Evolutionary conservation across 2,329 filamentous ascomycete genomes (phyloP), one percentile per base, ranked within the genome.

Genomic region (Rhynchosporium agropyri): DNA sequence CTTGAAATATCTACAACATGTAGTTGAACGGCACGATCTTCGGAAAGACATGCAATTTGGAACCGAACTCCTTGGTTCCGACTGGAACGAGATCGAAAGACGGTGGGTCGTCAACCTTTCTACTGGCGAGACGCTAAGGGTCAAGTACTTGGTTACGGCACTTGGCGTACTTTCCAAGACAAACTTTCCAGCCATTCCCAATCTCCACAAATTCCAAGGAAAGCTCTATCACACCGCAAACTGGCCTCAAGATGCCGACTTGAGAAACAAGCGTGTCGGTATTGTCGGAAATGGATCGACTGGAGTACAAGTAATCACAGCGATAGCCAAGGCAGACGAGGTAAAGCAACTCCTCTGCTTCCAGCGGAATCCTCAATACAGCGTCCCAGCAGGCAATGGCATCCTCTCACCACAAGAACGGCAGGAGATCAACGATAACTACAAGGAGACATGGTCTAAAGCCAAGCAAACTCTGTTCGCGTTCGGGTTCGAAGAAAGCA

Each of bases 291-390:
- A 67, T 5, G 71, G 70, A 9, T 64, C 70, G 5, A 67, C 67
- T 12, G 71, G 69, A 12, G 64, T 72, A 3, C 69, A 71, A 60
- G 60, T 55, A 13, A 68, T 69, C 12, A 68, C 70, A 48, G 68
- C 68, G 51, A 53, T 70, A 74, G 43, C 74, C 69, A 13, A 76
- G 73, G 8, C 77, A 76, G 2, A 76, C 49, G 66, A 73, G 3
- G 75, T 79, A 77, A 60, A 70, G 73, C 13, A 74, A 20, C 61
- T 77, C 38, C 75, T 72, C 3, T 80, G 86, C 2, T 85, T 85
- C 68, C 80, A 87, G 63, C 77, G 85, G n/a, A 87, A 81, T 2
- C 83, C 85, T 0, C 86, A 84, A 61, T 78, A 83, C 12, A 82
- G 80, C 8, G 69, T 87, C 0, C 85, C 86, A 78, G 43, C 73